Base-by-base conservation (phyloP, 2,329 filamentous ascomycete genomes). In the Trichoderma sp. region DNA sequence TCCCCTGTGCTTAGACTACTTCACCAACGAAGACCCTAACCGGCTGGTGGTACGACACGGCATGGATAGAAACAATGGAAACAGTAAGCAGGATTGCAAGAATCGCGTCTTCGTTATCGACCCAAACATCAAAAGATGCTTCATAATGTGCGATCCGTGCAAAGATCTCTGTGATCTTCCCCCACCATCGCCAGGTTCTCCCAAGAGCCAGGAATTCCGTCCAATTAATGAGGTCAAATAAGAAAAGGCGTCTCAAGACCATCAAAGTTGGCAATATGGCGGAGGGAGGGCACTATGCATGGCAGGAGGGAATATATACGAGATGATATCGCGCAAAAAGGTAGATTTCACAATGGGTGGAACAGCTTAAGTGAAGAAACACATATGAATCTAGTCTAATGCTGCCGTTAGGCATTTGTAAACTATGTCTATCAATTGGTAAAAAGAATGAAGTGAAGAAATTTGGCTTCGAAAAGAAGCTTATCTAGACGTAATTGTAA, bases 41-140 rank as follows among this genome's bases (percentile, higher is more conserved):
- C 71, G 76, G 7, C 31, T 76, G 9, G 53, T 77, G 8, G 76
- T 76, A 11, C 29, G n/a, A 4, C 67, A 67, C 14, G 76, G 77
- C n/a, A 77, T 78, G 76, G 29, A 68, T n/a, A 63, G 59, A 6
- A 60, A 59, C 33, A 74, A 77, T 27, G 68, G 56, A 12, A 78
- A 77, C 75, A 76, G 71, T 53, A 77, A 50, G 29, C 76, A 75
- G 29, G 76, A 78, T 29, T 78, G 77, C 59, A 76, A 29, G 50
- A 66, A 76, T 21, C 67, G 67, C 29, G 27, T 8, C n/a, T 50
- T 72, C 41, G 9, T 72, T 41, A 72, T 72, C 41, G 59, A 72
- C 11, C 41, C 69, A 5, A 60, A 33, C 9, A 33, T 38, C 56
- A 64, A 72, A 60, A 72, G 60, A 53, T 63, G 69, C 6, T 16